Evolutionary conservation across 2,329 filamentous ascomycete genomes (phyloP).

Genomic region (Aureobasidium sp.): DNA sequence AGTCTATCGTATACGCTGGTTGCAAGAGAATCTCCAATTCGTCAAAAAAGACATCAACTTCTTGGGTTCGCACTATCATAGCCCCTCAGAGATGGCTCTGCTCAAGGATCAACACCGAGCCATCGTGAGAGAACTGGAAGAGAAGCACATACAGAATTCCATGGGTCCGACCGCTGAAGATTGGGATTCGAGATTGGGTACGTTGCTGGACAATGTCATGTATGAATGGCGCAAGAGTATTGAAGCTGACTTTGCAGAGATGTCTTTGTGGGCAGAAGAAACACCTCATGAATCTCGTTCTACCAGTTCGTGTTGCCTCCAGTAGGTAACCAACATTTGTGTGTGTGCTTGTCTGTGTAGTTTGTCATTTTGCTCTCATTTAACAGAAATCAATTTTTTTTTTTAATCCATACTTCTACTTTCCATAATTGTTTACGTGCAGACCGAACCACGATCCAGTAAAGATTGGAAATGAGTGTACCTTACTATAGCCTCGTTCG

Average conservation of each 20-base stretch:
- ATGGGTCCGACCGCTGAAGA: background rate
- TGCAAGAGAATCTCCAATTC: background rate
- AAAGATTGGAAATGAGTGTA: too few species aligned
- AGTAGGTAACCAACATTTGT: background rate
- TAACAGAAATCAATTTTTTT: background rate
- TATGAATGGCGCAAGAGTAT: background rate
- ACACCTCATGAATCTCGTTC: background rate
- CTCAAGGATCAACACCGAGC: background rate
- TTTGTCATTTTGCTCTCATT: background rate
- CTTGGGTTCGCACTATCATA: background rate
- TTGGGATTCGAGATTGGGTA: background rate
- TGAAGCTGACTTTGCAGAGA: background rate
- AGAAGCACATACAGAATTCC: too few species aligned
- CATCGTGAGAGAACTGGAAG: background rate
- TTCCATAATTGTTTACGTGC: too few species aligned
- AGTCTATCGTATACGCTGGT: background rate
- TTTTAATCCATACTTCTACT: too few species aligned
- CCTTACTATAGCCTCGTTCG: too few species aligned
- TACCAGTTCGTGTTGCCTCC: background rate
- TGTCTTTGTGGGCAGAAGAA: background rate
- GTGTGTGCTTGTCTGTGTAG: background rate
- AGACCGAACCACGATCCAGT: too few species aligned
- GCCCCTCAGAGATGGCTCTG: background rate
- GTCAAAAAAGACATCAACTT: background rate
- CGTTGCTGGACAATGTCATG: background rate